These are phyloP conservation scores for Diaporthe amygdali DNA, from an alignment of 2,329 filamentous ascomycete genomes.

Conservation along the genomic window DNA sequence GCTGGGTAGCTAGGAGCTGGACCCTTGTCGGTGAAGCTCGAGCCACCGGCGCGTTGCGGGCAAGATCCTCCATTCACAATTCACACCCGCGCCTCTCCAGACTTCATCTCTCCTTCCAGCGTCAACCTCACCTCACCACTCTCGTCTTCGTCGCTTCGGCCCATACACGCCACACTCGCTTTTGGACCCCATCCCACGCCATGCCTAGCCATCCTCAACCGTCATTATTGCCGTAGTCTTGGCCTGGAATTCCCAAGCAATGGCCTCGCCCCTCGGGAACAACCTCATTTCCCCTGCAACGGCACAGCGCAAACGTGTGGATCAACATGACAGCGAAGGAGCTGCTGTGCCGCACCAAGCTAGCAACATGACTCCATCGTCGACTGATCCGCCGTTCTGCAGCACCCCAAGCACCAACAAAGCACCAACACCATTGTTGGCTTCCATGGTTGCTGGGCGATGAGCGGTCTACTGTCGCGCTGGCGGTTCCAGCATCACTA, in stretches of 20 bases:
- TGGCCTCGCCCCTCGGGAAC: no score
- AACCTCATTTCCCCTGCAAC: background rate
- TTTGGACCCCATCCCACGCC: background rate
- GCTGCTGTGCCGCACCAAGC: conserved; percentile 7
- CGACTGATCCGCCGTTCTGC: conserved; percentile 2
- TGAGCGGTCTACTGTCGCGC: background rate
- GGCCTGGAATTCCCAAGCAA: background rate
- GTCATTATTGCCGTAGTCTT: background rate
- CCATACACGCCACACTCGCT: background rate
- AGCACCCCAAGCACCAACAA: background rate
- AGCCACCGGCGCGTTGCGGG: background rate
- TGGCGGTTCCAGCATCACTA: background rate
- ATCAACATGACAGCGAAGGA: conserved; percentile 1
- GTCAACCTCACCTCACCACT: background rate
- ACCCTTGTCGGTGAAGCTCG: background rate
- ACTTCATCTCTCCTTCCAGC: background rate
- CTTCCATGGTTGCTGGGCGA: background rate
- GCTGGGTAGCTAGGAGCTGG: no score
- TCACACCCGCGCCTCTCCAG: background rate
- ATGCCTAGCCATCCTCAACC: background rate
- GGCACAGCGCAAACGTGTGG: background rate
- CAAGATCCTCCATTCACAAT: no score
- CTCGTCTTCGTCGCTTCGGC: background rate
- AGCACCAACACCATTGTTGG: background rate
- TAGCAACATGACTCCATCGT: background rate